Percentiles rank a stretch among this genome's conserved stretches.
phyloP scores from a whole-genome alignment of 768 basidiomycete genomes.

The Tephrocybe sp. region DNA sequence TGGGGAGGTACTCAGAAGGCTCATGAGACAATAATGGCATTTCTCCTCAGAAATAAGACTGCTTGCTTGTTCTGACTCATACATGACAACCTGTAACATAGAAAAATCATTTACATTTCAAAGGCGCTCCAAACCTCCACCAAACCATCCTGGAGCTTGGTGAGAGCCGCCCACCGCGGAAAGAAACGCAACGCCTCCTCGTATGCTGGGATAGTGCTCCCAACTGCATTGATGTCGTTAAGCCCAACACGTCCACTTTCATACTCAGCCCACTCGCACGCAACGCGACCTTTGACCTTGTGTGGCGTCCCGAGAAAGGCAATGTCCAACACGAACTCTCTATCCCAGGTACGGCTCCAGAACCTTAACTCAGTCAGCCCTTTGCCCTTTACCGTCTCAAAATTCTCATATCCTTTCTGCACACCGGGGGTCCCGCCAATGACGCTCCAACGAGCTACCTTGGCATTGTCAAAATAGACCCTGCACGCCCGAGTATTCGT shows the following conservation, averaged over 20 bases:
- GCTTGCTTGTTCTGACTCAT: too few relatives aligned
- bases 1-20: too few relatives aligned
- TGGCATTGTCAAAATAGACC: slow-evolving; percentile 47
- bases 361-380: slow-evolving; percentile 40
- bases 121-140: slow-evolving; percentile 53
- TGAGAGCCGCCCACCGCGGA: slow-evolving; percentile 67
- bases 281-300: slow-evolving; percentile 36
- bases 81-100: too few relatives aligned
- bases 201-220: slow-evolving; percentile 70
- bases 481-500: slow-evolving; percentile 58
- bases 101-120: slow-evolving; percentile 16
- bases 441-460: slow-evolving; percentile 11
- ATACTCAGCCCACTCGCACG: slow-evolving; percentile 59
- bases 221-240: slow-evolving; percentile 46
- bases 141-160: slow-evolving; percentile 54
- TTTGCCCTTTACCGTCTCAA: slow-evolving; percentile 13
- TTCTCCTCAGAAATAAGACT: too few relatives aligned
- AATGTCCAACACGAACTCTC: slow-evolving; percentile 45
- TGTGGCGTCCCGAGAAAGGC: slow-evolving; percentile 43
- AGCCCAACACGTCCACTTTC: slow-evolving; percentile 41
- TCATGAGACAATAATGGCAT: too few relatives aligned
- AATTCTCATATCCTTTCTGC: slow-evolving; percentile 9
- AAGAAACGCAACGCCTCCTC: slow-evolving; percentile 66
- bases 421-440: slow-evolving; percentile 4
- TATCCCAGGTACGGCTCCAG: slow-evolving; percentile 55